Percentiles rank a stretch among this genome's conserved stretches.
Conservation (phyloP, 495 filamentous ascomycete genomes). For the Lasiosphaeriaceae sp. region DNA sequence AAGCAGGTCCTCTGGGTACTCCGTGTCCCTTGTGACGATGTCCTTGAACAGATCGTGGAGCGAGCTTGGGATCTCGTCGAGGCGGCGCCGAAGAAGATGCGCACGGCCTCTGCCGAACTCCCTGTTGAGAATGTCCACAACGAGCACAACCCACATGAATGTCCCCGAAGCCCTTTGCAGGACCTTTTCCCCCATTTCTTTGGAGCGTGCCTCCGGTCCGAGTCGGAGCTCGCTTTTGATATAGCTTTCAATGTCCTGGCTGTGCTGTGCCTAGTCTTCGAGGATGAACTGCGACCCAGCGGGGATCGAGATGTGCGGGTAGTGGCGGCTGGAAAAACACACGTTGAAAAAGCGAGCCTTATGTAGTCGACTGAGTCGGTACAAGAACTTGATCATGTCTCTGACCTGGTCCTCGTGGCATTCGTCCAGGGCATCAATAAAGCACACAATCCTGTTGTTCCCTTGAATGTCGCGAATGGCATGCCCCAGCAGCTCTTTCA, state of each 20-base stretch:
- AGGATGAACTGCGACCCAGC: too few species aligned
- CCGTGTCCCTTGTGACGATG: conserved; percentile 31
- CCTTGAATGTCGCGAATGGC: too few species aligned
- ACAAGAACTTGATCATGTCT: conserved; percentile 34
- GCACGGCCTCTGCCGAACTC: conserved; percentile 30
- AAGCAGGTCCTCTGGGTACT: conserved; percentile 27
- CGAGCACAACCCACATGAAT: conserved; percentile 50
- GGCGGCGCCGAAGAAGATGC: conserved; percentile 13
- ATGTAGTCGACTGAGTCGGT: conserved; percentile 22
- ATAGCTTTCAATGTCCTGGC: conserved; percentile 22
- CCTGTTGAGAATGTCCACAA: conserved; percentile 43
- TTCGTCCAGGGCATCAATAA: conserved; percentile 45
- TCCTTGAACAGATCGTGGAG: conserved; percentile 32
- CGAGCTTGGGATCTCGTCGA: conserved; percentile 30
- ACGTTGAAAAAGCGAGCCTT: conserved; percentile 19
- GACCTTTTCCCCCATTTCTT: conserved; percentile 26
- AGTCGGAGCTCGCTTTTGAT: conserved; percentile 15
- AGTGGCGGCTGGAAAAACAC: conserved; percentile 50
- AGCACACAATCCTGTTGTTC: too few species aligned
- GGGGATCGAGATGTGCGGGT: conserved; percentile 39
- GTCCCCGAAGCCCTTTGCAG: conserved; percentile 39
- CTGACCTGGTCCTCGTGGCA: conserved; percentile 32
- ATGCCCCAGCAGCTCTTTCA: too few species aligned
- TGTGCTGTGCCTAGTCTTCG: conserved; percentile 22
- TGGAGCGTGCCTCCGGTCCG: conserved; percentile 20